Conservation (phyloP, 805 yeast genomes). For the Blastobotrys muscicola region DNA sequence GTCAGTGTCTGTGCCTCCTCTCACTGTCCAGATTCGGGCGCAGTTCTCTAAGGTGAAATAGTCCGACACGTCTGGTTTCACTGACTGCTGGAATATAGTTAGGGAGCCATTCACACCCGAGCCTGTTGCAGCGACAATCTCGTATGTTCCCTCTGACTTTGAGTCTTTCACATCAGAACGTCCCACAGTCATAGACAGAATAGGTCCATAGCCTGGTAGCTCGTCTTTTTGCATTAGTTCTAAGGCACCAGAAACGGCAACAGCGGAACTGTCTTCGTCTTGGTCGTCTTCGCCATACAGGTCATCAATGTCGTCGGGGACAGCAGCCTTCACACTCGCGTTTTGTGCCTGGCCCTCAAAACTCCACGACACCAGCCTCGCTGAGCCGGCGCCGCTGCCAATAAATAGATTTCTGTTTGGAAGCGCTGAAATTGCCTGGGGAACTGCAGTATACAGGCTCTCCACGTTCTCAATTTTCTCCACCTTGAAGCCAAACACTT, state of each 20-base stretch:
- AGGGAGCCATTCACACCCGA: constrained; percentile 44
- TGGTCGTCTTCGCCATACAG: constrained; percentile 40
- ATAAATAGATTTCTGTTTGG: constrained; percentile 42
- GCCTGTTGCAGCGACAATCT: constrained; percentile 65
- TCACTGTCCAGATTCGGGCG: constrained; percentile 65
- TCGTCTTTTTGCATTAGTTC: constrained; percentile 36
- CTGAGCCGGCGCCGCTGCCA: constrained; percentile 52
- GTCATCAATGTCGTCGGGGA: constrained; percentile 27
- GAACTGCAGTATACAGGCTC: constrained; percentile 12
- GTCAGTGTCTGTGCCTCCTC: constrained; percentile 18
- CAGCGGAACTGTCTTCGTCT: constrained; percentile 27
- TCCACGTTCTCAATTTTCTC: constrained; percentile 3
- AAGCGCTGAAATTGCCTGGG: constrained; percentile 35
- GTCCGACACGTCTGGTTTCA: constrained; percentile 58
- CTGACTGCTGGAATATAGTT: constrained; percentile 54
- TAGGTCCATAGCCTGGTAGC: constrained; percentile 62
- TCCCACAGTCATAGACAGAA: constrained; percentile 61
- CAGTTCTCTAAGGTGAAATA: constrained; percentile 65
- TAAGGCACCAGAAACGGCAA: constrained; percentile 29
- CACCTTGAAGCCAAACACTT: constrained; percentile 23
- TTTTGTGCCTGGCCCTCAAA: constrained; percentile 8
- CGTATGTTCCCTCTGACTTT: constrained; percentile 45
- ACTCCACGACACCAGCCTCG: constrained; percentile 39
- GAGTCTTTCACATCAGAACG: constrained; percentile 62
- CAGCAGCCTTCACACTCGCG: constrained; percentile 3